phyloP scores from a whole-genome alignment of 176 grass and related monocot species.

The Zea mays region Zm-B73-REFERENCE-NAM-5.0 NC_050099.1:117545501-117546000 shows the following conservation, averaged over 20 bases:
- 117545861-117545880: background rate
- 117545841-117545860: background rate
- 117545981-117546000: background rate
- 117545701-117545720: background rate
- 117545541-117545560: background rate
- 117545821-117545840: background rate
- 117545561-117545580: too few relatives aligned
- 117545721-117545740: background rate
- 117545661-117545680: background rate
- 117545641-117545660: background rate
- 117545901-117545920: constrained; percentile 10
- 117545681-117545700: background rate
- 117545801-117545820: background rate
- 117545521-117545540: background rate
- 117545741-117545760: background rate
- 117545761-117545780: background rate
- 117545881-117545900: background rate
- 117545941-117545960: background rate
- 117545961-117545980: background rate
- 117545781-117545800: constrained; percentile 24
- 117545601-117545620: too few relatives aligned
- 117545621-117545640: too few relatives aligned
- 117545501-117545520: too few relatives aligned
- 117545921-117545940: background rate
- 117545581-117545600: too few relatives aligned